Evolutionary conservation across 1,284 basidiomycete species (phyloP), one percentile per base, ranked within the genome.

Genomic region (Wallemia mellicola): DNA sequence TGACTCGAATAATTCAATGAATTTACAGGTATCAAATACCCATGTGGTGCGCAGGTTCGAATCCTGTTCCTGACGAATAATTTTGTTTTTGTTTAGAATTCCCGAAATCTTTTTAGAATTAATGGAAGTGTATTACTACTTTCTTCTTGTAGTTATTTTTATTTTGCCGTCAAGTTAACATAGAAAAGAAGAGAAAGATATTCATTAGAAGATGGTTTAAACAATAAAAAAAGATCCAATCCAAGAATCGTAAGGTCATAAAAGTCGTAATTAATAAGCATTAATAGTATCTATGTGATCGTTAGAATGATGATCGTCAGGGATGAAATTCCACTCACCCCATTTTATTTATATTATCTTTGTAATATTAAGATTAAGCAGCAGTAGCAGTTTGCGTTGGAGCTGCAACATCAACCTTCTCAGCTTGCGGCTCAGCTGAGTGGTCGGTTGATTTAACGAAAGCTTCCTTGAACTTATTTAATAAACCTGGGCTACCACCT

Each of bases 11-110:
- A 27, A 14, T 17, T 30, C 28, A 30, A 17, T 22, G 24, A 32
- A 19, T 19, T 58, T 28, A n/a, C n/a, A 26, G 54, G 9, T 38
- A 59, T 59, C 59, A 59, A 48, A 27, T 59, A 48, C 59, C 59
- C 27, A 48, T 59, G 27, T 25, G 59, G 59, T 48, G 59, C 59
- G 59, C 27, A 59, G 59, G 59, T 59, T 59, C 59, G 30, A 59
- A 27, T 59, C 59, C 59, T 59, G 59, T 26, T 59, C 59, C 54
- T 25, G 59, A 48, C 59, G 59, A 59, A 25, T 25, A 25, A 48
- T 59, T 59, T 48, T 22, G 26, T 59, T 38, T 59, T 59, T 28
- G 54, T 57, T 59, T 19, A 57, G 55, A 24, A 32, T 32, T 32
- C 26, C 24, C 7, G 28, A 17, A 30, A 30, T 30, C 28, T 30